These are phyloP conservation scores for Suillus plorans DNA, from an alignment of 768 basidiomycete species.

Conservation along the genomic window DNA sequence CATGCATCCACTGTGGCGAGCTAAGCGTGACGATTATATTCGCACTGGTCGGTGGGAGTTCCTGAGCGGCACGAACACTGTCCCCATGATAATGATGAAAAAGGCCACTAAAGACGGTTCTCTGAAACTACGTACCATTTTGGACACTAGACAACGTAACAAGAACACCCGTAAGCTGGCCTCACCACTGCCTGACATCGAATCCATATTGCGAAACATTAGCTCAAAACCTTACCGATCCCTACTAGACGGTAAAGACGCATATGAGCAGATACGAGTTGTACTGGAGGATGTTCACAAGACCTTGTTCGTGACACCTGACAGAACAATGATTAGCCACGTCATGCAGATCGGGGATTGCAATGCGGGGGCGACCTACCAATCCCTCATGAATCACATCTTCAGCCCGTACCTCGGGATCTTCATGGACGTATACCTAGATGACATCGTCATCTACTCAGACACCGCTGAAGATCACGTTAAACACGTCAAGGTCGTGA, in stretches of 20 bases:
- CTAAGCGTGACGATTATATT: slow-evolving; percentile 31
- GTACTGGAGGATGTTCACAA: slow-evolving; percentile 21
- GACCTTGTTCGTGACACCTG: slow-evolving; percentile 35
- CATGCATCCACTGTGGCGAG: slow-evolving; percentile 20
- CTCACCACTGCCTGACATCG: slow-evolving; percentile 28
- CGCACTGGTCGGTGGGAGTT: slow-evolving; percentile 31
- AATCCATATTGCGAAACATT: slow-evolving; percentile 24
- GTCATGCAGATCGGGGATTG: slow-evolving; percentile 49
- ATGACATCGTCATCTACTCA: slow-evolving; percentile 18
- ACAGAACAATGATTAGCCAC: slow-evolving; percentile 36
- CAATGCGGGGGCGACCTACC: slow-evolving; percentile 46
- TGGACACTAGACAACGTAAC: slow-evolving; percentile 32
- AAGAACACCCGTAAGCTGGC: slow-evolving; percentile 29
- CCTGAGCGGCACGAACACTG: slow-evolving; percentile 23
- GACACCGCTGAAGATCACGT: too few relatives aligned
- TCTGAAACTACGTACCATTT: slow-evolving; percentile 17
- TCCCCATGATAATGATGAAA: slow-evolving; percentile 33
- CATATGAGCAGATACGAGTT: slow-evolving; percentile 33
- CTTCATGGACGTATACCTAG: slow-evolving; percentile 30
- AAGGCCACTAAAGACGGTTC: slow-evolving; percentile 24
- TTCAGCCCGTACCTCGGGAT: slow-evolving; percentile 37
- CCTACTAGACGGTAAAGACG: slow-evolving; percentile 29
- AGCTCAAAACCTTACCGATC: slow-evolving; percentile 16
- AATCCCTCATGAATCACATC: slow-evolving; percentile 40
- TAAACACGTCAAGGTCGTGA: fast-evolving